Evolutionary conservation across 2,329 filamentous ascomycete species (phyloP), one percentile per base, ranked within the genome.

Genomic region (Anisogramma anomala): DNA sequence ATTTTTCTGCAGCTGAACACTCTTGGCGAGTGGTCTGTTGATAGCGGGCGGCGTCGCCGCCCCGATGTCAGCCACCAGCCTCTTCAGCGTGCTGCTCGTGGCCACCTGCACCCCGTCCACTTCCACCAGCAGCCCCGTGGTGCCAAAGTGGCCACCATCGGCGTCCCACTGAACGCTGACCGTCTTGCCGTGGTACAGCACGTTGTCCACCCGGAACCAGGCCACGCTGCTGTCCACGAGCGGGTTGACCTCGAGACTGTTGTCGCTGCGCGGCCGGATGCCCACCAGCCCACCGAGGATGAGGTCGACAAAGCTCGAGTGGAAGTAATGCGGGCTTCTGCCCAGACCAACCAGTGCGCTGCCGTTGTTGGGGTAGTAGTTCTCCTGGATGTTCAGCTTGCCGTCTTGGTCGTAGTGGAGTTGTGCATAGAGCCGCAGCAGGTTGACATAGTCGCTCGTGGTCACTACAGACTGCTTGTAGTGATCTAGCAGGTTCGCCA

Each of bases 321-420:
- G 64, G 53, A 66, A 66, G 49, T 66, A 67, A 40, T 67, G 64
- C 11, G 57, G 61, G 2, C 59, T 63, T 6, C 64, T 59, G 22
- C 58, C 55, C 4, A 66, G 55, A 0, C 62, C 63, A 2, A 66
- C 63, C 19, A 66, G 62, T 0, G 60, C 60, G 0, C 54, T 53
- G 1, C 60, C 56, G n/a, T 62, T 60, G 41, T 63, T 61, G 0
- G 64, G 55, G 31, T 66, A 57, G 46, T 66, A 66, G 42, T 66
- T 60, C 49, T 67, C 64, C 45, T 66, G 57, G 3, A 66, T 42
- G 25, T 66, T 58, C 0, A 66, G 48, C 10, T 43, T 47, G 2
- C 53, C 55, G 14, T 50, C 55, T 19, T 55, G 53, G 20, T 63
- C 60, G 42, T 62, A 63, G 33, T 67, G 64, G 3, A 66, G 41